Evolutionary conservation across 1,284 basidiomycete species (phyloP).

Genomic region (Cutaneotrichosporon spelunceum): DNA sequence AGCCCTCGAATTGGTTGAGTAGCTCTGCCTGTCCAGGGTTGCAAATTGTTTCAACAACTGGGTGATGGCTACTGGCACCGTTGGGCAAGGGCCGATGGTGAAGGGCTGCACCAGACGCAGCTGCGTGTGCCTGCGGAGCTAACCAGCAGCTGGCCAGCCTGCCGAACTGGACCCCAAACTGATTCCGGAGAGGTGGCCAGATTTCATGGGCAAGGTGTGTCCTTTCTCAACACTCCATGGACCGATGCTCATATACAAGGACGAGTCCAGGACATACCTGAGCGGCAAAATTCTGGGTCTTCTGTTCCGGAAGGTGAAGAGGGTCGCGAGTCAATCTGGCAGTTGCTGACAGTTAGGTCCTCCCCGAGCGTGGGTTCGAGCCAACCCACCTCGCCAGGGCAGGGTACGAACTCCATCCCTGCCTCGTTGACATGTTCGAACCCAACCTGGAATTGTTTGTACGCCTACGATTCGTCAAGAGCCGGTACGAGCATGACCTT

Average conservation of each 20-base stretch:
- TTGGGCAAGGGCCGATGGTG: too few relatives aligned
- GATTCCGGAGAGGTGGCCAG: constrained; percentile 43
- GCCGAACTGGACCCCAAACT: constrained; percentile 34
- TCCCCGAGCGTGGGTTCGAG: constrained; percentile 35
- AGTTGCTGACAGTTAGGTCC: constrained; percentile 31
- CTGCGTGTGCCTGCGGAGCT: background rate
- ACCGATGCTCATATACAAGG: constrained; percentile 21
- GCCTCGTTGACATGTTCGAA: constrained; percentile 16
- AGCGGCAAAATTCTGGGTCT: constrained; percentile 44
- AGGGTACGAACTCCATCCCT: constrained; percentile 16
- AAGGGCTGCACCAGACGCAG: too few relatives aligned
- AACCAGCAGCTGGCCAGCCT: constrained; percentile 39
- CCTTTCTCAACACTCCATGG: background rate
- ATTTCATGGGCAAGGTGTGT: constrained; percentile 50
- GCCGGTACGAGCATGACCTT: constrained; percentile 35
- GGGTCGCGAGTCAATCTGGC: background rate
- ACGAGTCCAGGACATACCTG: constrained; percentile 29
- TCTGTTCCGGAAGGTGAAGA: constrained; percentile 42
- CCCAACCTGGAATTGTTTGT: constrained; percentile 19
- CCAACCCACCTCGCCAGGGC: constrained; percentile 28
- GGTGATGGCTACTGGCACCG: too few relatives aligned
- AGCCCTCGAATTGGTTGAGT: too few relatives aligned
- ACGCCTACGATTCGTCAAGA: constrained; percentile 34
- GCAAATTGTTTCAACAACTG: too few relatives aligned
- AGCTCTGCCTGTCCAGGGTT: too few relatives aligned